Conservation (phyloP, 2,329 filamentous ascomycete species). For the Aspergillus tamarii region DNA sequence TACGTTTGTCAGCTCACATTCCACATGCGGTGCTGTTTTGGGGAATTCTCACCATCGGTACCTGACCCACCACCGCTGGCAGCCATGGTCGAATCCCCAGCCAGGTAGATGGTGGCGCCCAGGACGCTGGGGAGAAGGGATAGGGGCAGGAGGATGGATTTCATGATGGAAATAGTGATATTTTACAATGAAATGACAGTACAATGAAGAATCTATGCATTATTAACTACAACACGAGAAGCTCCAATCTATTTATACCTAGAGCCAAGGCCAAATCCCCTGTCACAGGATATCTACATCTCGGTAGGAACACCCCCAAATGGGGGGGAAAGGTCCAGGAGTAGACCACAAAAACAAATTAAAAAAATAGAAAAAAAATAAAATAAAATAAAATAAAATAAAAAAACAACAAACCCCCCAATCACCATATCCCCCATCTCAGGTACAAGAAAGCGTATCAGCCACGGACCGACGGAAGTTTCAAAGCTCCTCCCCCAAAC, state of each 20-base stretch:
- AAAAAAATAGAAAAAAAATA: not conserved
- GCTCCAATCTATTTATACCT: not conserved
- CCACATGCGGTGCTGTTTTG: not conserved
- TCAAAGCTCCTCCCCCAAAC: not conserved
- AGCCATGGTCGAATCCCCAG: conserved; percentile 43
- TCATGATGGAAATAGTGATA: conserved; percentile 21
- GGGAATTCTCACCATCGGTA: conserved; percentile 26
- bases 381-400: not conserved
- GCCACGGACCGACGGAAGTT: conserved; percentile 1
- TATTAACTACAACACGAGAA: not conserved
- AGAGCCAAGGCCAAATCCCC: not conserved
- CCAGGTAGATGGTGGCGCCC: conserved; percentile 33
- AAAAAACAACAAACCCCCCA: not conserved
- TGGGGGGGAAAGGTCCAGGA: not conserved
- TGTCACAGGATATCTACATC: not conserved
- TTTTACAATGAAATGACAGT: not conserved
- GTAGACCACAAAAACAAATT: not conserved
- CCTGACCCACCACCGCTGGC: conserved; percentile 22
- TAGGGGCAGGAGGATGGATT: conserved; percentile 20
- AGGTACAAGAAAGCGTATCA: not conserved
- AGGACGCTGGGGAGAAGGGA: conserved; percentile 29
- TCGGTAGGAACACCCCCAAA: not conserved
- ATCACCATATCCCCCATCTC: not conserved
- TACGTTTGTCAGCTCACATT: conserved; percentile 21
- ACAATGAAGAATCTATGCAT: not conserved